Base-by-base conservation (phyloP, 306 rosid genomes). In the Prunus armeniaca region DNA sequence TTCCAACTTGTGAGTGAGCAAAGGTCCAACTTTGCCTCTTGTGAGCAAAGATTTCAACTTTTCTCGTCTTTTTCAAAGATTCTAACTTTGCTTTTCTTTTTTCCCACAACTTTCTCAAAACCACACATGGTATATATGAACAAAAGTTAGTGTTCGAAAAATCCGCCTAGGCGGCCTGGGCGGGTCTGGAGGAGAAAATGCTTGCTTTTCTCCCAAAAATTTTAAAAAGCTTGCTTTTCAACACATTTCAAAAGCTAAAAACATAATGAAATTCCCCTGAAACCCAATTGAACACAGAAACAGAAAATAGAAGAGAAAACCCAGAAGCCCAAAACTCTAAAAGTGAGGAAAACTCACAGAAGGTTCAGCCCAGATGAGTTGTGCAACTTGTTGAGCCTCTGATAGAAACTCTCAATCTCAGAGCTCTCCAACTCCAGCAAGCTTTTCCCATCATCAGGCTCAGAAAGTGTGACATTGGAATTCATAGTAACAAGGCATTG, bases 351-450 rank as follows among this genome's bases (percentile, higher is more conserved):
- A 78, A 18, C 84, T 81, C 41, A 81, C 84, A 76, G 63, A 70
- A 81, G 84, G 67, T 81, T 81, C 46, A 76, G 72, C 20, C 84
- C 84, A 30, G 67, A 47, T 27, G 84, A 54, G 49, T 47, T 72
- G 20, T 76, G 71, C 74, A 81, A n/a, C 77, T 77, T 69, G 5
- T 9, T 20, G 8, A 81, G 84, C 58, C 56, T 81, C 38, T 76
- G 38, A 45, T 76, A 81, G 76, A 81, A 81, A 32, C 69, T 12
- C 70, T 81, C 78, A 6, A 60, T 47, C 67, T 76, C 81, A 6
- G 72, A 47, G 73, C 19, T 61, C 15, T 68, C 66, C 63, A 70
- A 49, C 12, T 52, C 67, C 63, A 70, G 54, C 67, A 55, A 54
- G 45, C 17, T 67, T 25, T 76, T 75, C 67, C 73, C 68, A 58